Evolutionary conservation across 2,329 filamentous ascomycete genomes (phyloP), one percentile per base, ranked within the genome.

Genomic region (Colletotrichum paranaense): DNA sequence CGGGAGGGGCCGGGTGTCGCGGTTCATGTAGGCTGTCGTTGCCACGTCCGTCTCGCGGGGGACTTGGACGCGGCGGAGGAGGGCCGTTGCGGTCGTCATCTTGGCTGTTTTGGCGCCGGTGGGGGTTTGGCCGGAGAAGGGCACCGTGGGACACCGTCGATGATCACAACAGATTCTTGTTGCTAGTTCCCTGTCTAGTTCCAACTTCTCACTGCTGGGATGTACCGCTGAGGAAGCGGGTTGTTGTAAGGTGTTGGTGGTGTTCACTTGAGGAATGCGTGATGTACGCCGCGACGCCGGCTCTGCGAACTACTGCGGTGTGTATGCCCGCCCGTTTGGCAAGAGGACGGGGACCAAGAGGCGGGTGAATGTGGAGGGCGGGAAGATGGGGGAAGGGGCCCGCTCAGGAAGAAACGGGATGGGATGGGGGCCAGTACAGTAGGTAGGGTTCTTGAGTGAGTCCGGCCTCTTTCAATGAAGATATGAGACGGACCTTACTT

Each of bases 1-100:
- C 2, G 79, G 79, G 9, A 81, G 73, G 0, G 79, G 80, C 1
- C 79, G 72, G 1, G 77, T 80, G 67, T 81, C 79, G 52, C 77
- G 76, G 72, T 80, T 80, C 70, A 79, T 76, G 58, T 78, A 78
- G 24, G 77, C 76, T 26, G 77, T 75, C 1, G 76, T 76, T 49
- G 74, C 67, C n/a, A 76, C 67, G 30, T 79, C 78, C 5, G 73
- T 69, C 71, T 77, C 76, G 55, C 76, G 72, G 8, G 77, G 59
- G 55, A 79, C 77, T 57, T 80, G 73, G 12, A 80, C 63, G 16
- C 75, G 74, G 60, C 71, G 63, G 28, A 72, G 38, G n/a, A 74
- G 46, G 55, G 55, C 58, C 67, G 62, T 46, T 32, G 60, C 60
- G 19, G 28, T 30, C 60, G 28, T 62, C 68, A 72, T 59, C 42